Conservation (phyloP, 163 green algal genomes). For the Prototheca cutis region DNA sequence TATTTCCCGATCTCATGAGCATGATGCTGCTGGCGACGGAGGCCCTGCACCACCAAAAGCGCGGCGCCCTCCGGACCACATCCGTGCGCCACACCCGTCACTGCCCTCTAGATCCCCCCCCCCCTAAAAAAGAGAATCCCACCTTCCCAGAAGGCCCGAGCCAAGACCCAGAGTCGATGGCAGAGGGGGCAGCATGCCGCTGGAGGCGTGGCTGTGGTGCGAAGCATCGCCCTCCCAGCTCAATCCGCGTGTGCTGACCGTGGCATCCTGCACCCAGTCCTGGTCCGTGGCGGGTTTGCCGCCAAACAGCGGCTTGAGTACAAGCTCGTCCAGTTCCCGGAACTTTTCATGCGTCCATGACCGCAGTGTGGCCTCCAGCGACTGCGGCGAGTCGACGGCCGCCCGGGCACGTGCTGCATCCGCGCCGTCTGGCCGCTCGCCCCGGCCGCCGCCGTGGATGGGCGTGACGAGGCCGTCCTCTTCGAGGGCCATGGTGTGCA, state of each 20-base stretch:
- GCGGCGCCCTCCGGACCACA: too few relatives aligned
- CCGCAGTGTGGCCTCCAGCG: conserved; percentile 9
- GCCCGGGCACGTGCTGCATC: conserved; percentile 8
- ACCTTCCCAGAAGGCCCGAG: too few relatives aligned
- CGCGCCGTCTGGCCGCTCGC: background rate
- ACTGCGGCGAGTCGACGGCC: background rate
- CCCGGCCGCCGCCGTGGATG: background rate
- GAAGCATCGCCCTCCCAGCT: background rate
- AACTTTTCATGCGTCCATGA: conserved; percentile 23
- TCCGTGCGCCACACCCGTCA: too few relatives aligned
- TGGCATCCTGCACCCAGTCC: background rate
- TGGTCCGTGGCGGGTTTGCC: conserved; percentile 8
- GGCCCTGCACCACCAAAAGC: too few relatives aligned
- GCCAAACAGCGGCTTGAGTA: conserved; percentile 50
- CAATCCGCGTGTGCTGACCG: background rate
- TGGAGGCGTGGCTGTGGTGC: background rate
- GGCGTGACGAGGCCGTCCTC: conserved; percentile 12
- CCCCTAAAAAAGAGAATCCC: too few relatives aligned
- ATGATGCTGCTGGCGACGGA: too few relatives aligned
- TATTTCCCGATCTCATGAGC: too few relatives aligned
- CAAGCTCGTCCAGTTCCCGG: conserved; percentile 26
- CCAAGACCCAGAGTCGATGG: too few relatives aligned
- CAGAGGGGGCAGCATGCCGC: background rate
- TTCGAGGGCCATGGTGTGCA: conserved; percentile 19
- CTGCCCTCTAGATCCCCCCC: too few relatives aligned